Conservation (phyloP, 2,329 filamentous ascomycete species). For the Thelonectria blattea region DNA sequence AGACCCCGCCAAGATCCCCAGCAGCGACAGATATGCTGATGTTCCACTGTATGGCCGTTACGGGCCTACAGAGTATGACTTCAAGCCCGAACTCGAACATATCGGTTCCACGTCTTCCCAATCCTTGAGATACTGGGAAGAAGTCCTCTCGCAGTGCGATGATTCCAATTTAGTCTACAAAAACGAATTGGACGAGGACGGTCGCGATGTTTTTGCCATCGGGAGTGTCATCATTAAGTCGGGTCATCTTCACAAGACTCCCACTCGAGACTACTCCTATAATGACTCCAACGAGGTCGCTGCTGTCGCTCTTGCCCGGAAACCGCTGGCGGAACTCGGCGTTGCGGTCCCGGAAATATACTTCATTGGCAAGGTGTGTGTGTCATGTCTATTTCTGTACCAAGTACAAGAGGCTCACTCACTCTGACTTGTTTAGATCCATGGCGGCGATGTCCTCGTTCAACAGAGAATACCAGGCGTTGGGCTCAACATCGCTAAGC, state of each 20-base stretch:
- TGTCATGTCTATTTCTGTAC: background rate
- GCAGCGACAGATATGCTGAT: too few species aligned
- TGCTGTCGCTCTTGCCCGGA: constrained; percentile 43
- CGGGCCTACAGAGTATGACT: too few species aligned
- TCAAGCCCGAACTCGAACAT: too few species aligned
- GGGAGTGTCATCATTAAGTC: constrained; percentile 50
- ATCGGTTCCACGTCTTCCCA: too few species aligned
- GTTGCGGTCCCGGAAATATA: constrained; percentile 46
- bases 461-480: constrained; percentile 49
- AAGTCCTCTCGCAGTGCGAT: too few species aligned
- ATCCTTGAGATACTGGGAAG: too few species aligned
- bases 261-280: constrained; percentile 44
- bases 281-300: constrained; percentile 49
- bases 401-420: background rate
- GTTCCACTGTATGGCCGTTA: too few species aligned
- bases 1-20: too few species aligned
- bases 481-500: constrained; percentile 44
- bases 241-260: constrained; percentile 39
- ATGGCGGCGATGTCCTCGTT: constrained; percentile 44
- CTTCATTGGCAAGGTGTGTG: constrained; percentile 46
- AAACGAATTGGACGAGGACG: constrained; percentile 31
- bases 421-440: constrained; percentile 38
- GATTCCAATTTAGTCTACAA: too few species aligned
- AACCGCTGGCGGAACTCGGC: constrained; percentile 28
- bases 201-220: constrained; percentile 50